A percentile compares a stretch with the other conserved stretches of the same genome.
phyloP scores from a whole-genome alignment of 805 yeast genomes.

The Crinitomyces ghanaensis region DNA sequence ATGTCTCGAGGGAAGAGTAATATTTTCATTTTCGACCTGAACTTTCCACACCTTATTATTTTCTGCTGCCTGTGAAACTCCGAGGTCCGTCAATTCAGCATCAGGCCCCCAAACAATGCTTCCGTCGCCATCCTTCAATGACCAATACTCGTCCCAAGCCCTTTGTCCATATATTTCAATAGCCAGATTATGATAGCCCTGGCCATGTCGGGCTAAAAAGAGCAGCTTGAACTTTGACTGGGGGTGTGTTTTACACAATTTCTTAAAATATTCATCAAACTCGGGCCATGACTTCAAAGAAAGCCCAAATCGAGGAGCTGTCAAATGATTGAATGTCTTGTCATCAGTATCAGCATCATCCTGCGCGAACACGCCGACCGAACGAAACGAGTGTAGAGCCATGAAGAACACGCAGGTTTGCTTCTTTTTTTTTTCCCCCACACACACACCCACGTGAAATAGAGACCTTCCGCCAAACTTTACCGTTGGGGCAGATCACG shows the following conservation, averaged over 20 bases:
- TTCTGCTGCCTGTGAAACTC: conserved; percentile 34
- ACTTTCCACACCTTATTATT: conserved; percentile 32
- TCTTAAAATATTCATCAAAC: conserved; percentile 21
- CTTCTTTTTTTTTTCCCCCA: too few relatives aligned
- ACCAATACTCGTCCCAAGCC: conserved; percentile 29
- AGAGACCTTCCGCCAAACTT: too few relatives aligned
- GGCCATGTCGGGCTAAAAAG: conserved; percentile 42
- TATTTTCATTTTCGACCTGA: conserved; percentile 24
- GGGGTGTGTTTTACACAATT: conserved; percentile 20
- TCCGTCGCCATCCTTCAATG: conserved; percentile 10
- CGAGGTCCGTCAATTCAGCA: conserved; percentile 38
- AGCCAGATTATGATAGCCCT: conserved; percentile 42
- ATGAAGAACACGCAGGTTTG: too few relatives aligned
- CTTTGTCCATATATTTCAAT: conserved; percentile 34
- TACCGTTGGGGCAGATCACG: too few relatives aligned
- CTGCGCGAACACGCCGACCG: conserved; percentile 37
- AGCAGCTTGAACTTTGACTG: conserved; percentile 33
- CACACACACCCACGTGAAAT: too few relatives aligned
- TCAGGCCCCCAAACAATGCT: conserved; percentile 33
- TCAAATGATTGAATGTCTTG: conserved; percentile 31
- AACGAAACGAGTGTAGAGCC: too few relatives aligned
- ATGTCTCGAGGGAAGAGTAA: conserved; percentile 31
- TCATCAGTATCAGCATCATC: conserved; percentile 33
- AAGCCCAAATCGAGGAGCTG: conserved; percentile 35
- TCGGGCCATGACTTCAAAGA: conserved; percentile 27